These are phyloP conservation scores for Ophiognomonia clavigignenti-juglandacearum DNA, from an alignment of 2,329 filamentous ascomycete species.

Conservation along the genomic window DNA sequence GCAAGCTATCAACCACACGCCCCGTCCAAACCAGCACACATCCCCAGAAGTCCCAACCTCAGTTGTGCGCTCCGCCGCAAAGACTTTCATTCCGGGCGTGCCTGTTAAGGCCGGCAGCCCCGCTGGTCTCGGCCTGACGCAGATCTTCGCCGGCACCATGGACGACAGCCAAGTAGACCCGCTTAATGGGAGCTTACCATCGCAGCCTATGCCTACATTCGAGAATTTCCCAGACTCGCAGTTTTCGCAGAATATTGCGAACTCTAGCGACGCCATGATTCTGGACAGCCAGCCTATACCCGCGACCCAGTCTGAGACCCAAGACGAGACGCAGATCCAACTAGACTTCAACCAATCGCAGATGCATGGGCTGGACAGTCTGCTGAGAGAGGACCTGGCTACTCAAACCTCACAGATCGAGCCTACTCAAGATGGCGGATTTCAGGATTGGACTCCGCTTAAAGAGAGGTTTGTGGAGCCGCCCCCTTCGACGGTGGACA, in stretches of 20 bases:
- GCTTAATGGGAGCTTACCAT: conserved; percentile 31
- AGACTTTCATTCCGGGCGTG: conserved; percentile 65
- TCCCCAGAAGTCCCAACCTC: conserved; percentile 57
- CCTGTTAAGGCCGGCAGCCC: conserved; percentile 49
- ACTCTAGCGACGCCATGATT: conserved; percentile 45
- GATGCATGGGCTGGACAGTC: conserved; percentile 51
- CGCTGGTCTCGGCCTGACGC: conserved; percentile 71
- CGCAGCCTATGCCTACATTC: conserved; percentile 51
- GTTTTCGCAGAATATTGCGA: conserved; percentile 56
- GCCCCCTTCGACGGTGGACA: conserved; percentile 66
- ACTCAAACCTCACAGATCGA: conserved; percentile 70
- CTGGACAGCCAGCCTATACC: conserved; percentile 34
- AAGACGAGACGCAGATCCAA: conserved; percentile 34
- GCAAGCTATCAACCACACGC: conserved; percentile 20
- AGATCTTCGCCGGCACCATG: conserved; percentile 89
- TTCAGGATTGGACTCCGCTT: conserved; percentile 68
- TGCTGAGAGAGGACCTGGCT: conserved; percentile 39
- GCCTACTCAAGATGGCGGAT: conserved; percentile 76
- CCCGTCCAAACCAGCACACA: conserved; percentile 32
- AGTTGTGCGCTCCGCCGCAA: conserved; percentile 63
- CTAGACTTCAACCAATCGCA: conserved; percentile 59
- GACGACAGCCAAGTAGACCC: conserved; percentile 51
- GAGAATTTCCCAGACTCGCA: conserved; percentile 54
- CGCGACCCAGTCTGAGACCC: conserved; percentile 30
- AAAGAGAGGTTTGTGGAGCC: conserved; percentile 60